Evolutionary conservation across 768 basidiomycete genomes (phyloP), one percentile per base, ranked within the genome.

Genomic region (Holtermanniella nyarrowii): DNA sequence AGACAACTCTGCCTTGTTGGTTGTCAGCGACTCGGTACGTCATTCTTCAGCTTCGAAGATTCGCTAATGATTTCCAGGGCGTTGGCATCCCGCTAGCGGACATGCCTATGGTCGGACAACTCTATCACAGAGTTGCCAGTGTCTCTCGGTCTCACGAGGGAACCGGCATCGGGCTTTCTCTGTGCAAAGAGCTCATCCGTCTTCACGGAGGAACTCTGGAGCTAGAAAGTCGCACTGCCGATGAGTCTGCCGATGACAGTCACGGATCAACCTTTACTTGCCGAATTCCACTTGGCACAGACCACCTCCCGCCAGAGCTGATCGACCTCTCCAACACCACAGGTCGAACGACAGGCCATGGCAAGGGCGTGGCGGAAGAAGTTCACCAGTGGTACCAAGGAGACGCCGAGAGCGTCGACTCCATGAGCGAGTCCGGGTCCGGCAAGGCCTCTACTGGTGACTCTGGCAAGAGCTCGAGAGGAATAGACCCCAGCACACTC

Each of bases 131-230:
- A 5, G 73, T 74, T 5, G 46, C 70, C 45, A 56, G 62, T 1
- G 65, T 69, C 25, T 66, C 65, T 40, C 61, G 73, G 24, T 71
- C 68, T 12, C 66, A 72, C 48, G 73, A 74, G 49, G 73, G 68
- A 1, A 72, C 73, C 3, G 73, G 72, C 4, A 73, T 73, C 27
- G 73, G 72, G n/a, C 55, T 74, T 14, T 61, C 70, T 5, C 52
- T 74, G 25, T 64, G 70, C 43, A 68, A 67, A 70, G 71, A 74
- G 59, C 57, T 74, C 40, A 70, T 74, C 57, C 68, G 67, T 49
- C 59, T 74, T 11, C 73, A 74, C 52, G 71, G 72, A 2, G 73
- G 73, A 1, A 53, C 50, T 3, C 52, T 74, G 48, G 57, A 53
- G 7, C 63, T 74, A 23, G 51, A 63, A 20, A 73, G 71, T 49